Percentiles rank a stretch among this genome's conserved stretches.
Conservation (phyloP, 371 early-diverging fungal species). For the Mortierella sp. region DNA sequence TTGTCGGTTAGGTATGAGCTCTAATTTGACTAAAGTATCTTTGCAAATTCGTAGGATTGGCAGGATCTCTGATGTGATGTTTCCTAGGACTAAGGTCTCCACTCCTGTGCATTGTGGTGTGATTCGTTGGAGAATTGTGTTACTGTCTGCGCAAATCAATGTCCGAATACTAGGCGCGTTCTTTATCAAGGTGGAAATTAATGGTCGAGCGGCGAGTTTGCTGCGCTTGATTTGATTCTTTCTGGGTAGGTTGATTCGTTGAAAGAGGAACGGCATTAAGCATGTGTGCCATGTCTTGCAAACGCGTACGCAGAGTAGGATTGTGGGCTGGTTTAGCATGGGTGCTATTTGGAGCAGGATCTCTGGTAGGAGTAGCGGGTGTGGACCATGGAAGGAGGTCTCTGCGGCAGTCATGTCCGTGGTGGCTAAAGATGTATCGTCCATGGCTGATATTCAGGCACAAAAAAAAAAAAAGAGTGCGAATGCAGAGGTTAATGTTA, state of each 20-base stretch:
- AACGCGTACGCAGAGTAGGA: slow-evolving; percentile 21
- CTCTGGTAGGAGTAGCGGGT: slow-evolving; percentile 41
- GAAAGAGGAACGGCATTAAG: slow-evolving; percentile 37
- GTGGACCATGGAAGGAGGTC: not conserved
- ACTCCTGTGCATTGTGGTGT: slow-evolving; percentile 13
- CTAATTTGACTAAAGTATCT: slow-evolving; percentile 17
- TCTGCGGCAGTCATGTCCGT: not conserved
- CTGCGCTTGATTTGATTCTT: slow-evolving; percentile 9
- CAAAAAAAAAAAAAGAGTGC: too few relatives aligned
- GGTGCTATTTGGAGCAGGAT: slow-evolving; percentile 32
- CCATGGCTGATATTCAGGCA: not conserved
- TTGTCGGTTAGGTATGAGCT: slow-evolving; percentile 24
- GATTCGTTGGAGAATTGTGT: slow-evolving; percentile 21
- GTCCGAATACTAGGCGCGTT: slow-evolving; percentile 24
- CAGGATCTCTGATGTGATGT: slow-evolving; percentile 27
- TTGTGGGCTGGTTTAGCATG: slow-evolving; percentile 20
- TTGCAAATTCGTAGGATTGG: slow-evolving; percentile 26
- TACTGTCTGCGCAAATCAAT: slow-evolving; percentile 27
- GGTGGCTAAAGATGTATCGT: not conserved
- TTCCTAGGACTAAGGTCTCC: slow-evolving; percentile 37
- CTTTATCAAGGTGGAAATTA: slow-evolving; percentile 22
- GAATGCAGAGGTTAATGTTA: too few relatives aligned
- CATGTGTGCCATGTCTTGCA: slow-evolving; percentile 34
- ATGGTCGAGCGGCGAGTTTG: slow-evolving; percentile 31
- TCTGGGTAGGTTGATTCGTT: slow-evolving; percentile 24